A percentile compares a stretch with the other conserved stretches of the same genome.
Conservation (phyloP, 2,329 filamentous ascomycete species). For the Pyrenophora seminiperda region DNA sequence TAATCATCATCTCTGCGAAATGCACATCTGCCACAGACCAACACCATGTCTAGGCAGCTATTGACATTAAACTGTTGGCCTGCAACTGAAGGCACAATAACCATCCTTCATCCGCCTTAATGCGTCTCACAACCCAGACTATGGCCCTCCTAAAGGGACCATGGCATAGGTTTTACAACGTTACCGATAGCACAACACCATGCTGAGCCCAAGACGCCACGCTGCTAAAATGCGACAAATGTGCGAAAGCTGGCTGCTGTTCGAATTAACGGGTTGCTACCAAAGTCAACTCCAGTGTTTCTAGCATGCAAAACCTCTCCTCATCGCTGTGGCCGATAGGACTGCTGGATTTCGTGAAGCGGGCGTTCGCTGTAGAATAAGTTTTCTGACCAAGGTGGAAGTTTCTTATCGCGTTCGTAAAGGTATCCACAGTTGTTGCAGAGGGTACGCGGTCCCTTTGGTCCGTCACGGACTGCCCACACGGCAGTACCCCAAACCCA, state of each 20-base stretch:
- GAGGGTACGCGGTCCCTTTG: constrained; percentile 78
- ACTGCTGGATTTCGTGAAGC: constrained; percentile 28
- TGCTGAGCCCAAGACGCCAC: constrained; percentile 8
- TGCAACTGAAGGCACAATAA: no score
- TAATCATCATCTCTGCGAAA: not conserved
- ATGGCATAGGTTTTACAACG: no score
- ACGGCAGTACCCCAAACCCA: constrained; percentile 85
- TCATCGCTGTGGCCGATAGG: constrained; percentile 27
- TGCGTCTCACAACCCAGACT: no score
- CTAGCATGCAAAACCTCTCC: not conserved
- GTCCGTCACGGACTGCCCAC: constrained; percentile 94
- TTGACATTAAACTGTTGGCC: no score
- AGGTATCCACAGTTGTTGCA: constrained; percentile 92
- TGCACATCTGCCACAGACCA: not conserved
- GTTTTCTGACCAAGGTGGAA: constrained; percentile 77
- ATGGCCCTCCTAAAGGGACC: no score
- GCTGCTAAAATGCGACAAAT: constrained; percentile 7
- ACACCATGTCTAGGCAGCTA: not conserved
- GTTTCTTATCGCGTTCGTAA: constrained; percentile 83
- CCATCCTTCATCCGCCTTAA: no score
- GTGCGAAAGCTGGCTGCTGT: not conserved
- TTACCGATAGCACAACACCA: not conserved
- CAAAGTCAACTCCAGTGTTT: not conserved
- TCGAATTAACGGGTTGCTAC: not conserved
- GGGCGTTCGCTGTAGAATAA: constrained; percentile 61